phyloP scores from a whole-genome alignment of 768 basidiomycete species.

The Dictyophora rubrovolvata region DNA sequence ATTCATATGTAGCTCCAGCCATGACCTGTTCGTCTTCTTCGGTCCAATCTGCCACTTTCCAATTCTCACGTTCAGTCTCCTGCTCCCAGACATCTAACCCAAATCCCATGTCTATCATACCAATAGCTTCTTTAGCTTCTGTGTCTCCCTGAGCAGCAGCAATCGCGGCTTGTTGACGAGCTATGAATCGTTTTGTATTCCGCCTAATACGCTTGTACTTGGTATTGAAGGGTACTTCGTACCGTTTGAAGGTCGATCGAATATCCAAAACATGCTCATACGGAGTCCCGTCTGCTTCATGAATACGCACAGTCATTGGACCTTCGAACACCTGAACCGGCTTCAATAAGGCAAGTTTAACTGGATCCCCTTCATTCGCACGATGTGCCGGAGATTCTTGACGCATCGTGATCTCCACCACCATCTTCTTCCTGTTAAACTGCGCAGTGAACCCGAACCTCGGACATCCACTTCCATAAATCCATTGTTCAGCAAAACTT shows the following conservation, averaged over 20 bases:
- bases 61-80: constrained; percentile 81
- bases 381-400: constrained; percentile 77
- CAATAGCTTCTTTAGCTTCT: constrained; percentile 88
- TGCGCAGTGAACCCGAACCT: constrained; percentile 80
- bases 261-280: constrained; percentile 98
- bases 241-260: constrained; percentile 77
- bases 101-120: constrained; percentile 90
- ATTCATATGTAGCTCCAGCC: constrained; percentile 96
- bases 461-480: constrained; percentile 95
- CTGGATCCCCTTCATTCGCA: constrained; percentile 54
- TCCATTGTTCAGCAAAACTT: constrained; percentile 97
- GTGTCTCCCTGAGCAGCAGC: constrained; percentile 87
- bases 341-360: constrained; percentile 57
- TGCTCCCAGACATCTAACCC: constrained; percentile 95
- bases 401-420: constrained; percentile 89
- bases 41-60: constrained; percentile 97
- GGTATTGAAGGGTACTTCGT: constrained; percentile 96
- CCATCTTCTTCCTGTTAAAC: constrained; percentile 97
- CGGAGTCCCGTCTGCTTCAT: constrained; percentile 97
- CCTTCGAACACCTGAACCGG: constrained; percentile 92
- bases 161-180: constrained; percentile 84
- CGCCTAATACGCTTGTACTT: constrained; percentile 95
- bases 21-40: constrained; percentile 91
- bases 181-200: constrained; percentile 92
- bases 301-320: constrained; percentile 97